phyloP scores from a whole-genome alignment of 352 stramenopile genomes.

The Globisporangium acanthophoron region DNA sequence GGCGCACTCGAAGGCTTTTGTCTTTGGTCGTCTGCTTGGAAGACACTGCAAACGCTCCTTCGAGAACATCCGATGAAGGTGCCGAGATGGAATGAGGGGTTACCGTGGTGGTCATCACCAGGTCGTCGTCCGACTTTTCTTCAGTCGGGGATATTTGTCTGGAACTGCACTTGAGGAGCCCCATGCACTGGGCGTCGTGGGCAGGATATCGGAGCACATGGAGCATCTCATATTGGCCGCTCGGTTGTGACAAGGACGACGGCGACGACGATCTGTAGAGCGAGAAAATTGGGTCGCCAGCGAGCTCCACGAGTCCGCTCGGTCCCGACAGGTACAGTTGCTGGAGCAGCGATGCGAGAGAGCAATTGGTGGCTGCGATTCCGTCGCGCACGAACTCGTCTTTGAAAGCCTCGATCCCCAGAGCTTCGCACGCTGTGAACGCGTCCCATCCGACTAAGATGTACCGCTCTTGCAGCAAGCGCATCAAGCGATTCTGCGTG shows the following conservation, averaged over 20 bases:
- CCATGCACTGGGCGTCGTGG: too few relatives aligned
- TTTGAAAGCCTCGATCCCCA: constrained; percentile 39
- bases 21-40: too few relatives aligned
- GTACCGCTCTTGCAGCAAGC: constrained; percentile 38
- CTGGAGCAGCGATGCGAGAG: constrained; percentile 32
- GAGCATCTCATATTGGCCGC: too few relatives aligned
- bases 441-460: constrained; percentile 46
- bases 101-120: too few relatives aligned
- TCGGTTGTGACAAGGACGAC: background rate
- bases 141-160: too few relatives aligned
- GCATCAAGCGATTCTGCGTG: constrained; percentile 36
- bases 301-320: constrained; percentile 35
- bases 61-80: too few relatives aligned
- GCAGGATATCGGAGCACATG: too few relatives aligned
- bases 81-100: too few relatives aligned
- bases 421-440: constrained; percentile 21
- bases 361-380: constrained; percentile 22
- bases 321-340: constrained; percentile 43
- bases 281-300: constrained; percentile 22
- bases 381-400: constrained; percentile 15
- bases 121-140: too few relatives aligned
- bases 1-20: too few relatives aligned
- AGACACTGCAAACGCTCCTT: too few relatives aligned
- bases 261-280: background rate
- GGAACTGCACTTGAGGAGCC: too few relatives aligned